Percentiles rank a stretch among this genome's conserved stretches.
Evolutionary conservation across 139 green algal species (phyloP).

Genomic region (Chlorella sorokiniana): DNA sequence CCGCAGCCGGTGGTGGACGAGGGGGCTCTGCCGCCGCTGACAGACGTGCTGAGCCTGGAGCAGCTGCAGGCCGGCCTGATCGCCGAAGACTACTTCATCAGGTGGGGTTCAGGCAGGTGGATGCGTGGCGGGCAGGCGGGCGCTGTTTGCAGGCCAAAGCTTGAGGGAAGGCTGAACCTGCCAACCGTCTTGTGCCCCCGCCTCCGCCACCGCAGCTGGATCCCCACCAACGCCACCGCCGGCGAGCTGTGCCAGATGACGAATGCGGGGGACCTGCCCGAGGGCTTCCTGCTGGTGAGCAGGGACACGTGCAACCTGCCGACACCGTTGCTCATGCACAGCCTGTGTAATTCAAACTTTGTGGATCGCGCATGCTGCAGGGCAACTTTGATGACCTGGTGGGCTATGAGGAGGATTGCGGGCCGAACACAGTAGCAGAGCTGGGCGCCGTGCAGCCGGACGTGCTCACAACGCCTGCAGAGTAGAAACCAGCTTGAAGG

Average conservation of each 20-base stretch:
- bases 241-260: conserved; percentile 14
- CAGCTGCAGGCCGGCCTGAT: background rate
- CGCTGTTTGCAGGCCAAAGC: too few relatives aligned
- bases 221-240: conserved; percentile 2
- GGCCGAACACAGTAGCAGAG: background rate
- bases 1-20: background rate
- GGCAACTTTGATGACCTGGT: conserved; percentile 14
- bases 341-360: background rate
- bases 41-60: background rate
- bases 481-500: too few relatives aligned
- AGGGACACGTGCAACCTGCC: background rate
- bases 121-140: too few relatives aligned
- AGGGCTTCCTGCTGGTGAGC: conserved; percentile 12
- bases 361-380: background rate
- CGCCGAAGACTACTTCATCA: conserved; percentile 1
- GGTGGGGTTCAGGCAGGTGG: too few relatives aligned
- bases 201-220: background rate
- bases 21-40: background rate
- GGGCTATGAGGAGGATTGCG: conserved; percentile 7
- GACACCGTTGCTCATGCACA: background rate
- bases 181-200: background rate
- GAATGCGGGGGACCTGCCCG: conserved; percentile 9
- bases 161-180: too few relatives aligned
- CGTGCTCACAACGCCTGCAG: background rate
- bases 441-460: background rate